Percentiles rank a stretch among this genome's conserved stretches.
Conservation (phyloP, 1,284 basidiomycete species). For the Fomitopsis schrenkii region DNA sequence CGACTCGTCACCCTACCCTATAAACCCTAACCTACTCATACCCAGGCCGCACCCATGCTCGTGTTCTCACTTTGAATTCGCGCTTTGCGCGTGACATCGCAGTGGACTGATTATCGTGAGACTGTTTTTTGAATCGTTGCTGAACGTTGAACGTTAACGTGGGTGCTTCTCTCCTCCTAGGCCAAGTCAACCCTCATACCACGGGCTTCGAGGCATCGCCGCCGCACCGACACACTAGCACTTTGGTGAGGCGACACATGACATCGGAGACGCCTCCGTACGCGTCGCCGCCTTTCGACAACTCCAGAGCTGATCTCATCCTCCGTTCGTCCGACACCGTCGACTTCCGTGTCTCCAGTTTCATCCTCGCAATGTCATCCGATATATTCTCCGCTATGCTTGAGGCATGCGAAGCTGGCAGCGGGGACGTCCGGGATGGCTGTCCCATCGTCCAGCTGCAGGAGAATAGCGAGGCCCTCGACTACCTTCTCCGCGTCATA, state of each 20-base stretch:
- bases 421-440: background rate
- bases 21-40: too few relatives aligned
- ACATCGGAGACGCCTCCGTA: background rate
- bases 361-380: background rate
- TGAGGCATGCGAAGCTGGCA: constrained; percentile 4
- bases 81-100: too few relatives aligned
- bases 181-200: background rate
- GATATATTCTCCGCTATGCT: constrained; percentile 1
- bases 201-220: background rate
- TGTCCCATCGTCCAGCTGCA: background rate
- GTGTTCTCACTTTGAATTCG: too few relatives aligned
- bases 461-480: constrained; percentile 2
- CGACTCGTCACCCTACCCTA: too few relatives aligned
- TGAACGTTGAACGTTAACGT: too few relatives aligned
- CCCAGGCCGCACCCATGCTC: too few relatives aligned
- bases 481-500: background rate
- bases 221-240: too few relatives aligned
- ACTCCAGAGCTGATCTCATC: background rate
- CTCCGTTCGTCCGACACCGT: constrained; percentile 3
- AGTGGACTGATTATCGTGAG: too few relatives aligned
- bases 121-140: too few relatives aligned
- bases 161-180: too few relatives aligned
- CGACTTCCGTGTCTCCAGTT: background rate
- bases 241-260: background rate
- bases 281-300: background rate